These are phyloP conservation scores for Colletotrichum sp. DNA, from an alignment of 2,329 filamentous ascomycete genomes.

Conservation along the genomic window DNA sequence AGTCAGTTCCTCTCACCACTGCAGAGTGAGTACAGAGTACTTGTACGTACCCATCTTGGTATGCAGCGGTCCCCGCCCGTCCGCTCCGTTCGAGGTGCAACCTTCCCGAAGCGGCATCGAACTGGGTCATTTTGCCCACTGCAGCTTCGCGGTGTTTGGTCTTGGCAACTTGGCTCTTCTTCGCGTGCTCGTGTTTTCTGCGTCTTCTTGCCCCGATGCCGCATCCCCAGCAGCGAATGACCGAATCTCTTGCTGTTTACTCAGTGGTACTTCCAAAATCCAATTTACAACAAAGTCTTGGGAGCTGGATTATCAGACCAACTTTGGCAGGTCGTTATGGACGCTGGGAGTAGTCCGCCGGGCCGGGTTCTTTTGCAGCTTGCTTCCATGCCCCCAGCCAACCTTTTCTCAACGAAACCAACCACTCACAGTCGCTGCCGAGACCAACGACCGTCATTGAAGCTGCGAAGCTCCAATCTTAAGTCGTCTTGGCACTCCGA, in stretches of 20 bases:
- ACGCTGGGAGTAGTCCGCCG: background rate
- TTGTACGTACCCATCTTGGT: background rate
- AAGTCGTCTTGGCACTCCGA: background rate
- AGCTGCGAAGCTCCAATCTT: background rate
- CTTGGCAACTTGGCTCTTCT: slow-evolving; percentile 2
- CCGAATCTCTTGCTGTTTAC: background rate
- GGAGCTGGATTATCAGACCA: background rate
- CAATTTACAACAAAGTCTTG: background rate
- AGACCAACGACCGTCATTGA: background rate
- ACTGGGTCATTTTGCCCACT: background rate
- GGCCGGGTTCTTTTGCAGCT: background rate
- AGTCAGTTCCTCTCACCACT: background rate
- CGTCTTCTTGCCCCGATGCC: background rate
- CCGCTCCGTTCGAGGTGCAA: slow-evolving; percentile 7
- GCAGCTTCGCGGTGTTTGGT: background rate
- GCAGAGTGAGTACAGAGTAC: background rate
- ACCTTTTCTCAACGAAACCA: background rate
- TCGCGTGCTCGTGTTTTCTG: background rate
- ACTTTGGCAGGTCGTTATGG: slow-evolving; percentile 13
- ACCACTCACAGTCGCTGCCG: slow-evolving; percentile 8
- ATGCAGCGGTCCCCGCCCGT: background rate
- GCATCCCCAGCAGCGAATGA: background rate
- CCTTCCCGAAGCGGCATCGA: slow-evolving; percentile 16
- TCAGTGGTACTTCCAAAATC: background rate
- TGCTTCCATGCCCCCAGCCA: background rate